These are phyloP conservation scores for Leptodermis oblonga DNA, from an alignment of 257 asterid genomes.

Conservation along the genomic window DNA sequence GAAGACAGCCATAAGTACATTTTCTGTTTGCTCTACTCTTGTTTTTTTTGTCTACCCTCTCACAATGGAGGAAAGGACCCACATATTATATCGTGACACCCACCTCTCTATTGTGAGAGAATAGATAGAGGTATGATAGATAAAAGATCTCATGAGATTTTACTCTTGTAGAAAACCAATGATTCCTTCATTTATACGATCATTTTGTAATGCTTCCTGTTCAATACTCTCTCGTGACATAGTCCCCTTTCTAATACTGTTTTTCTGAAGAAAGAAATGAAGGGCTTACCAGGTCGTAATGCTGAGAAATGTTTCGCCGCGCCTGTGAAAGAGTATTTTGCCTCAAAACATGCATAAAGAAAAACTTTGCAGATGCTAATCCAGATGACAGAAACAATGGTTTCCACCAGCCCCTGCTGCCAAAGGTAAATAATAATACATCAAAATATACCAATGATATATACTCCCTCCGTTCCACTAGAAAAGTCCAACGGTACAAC, in stretches of 20 bases:
- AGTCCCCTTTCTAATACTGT: too few relatives aligned
- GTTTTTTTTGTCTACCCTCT: too few relatives aligned
- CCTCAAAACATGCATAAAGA: slow-evolving; percentile 56
- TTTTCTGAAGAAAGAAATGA: neutral
- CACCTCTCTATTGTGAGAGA: neutral
- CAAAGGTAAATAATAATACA: neutral
- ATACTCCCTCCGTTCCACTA: too few relatives aligned
- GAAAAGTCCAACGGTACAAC: too few relatives aligned
- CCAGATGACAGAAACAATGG: slow-evolving; percentile 66
- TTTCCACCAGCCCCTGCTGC: slow-evolving; percentile 91
- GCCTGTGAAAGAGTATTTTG: slow-evolving; percentile 74
- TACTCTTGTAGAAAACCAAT: too few relatives aligned
- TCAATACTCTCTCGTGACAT: neutral
- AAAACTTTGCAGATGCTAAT: slow-evolving; percentile 68
- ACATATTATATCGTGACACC: neutral
- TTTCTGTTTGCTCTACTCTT: too few relatives aligned
- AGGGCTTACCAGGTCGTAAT: slow-evolving; percentile 66
- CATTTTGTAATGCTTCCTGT: neutral
- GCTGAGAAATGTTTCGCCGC: slow-evolving; percentile 72
- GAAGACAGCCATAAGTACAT: neutral
- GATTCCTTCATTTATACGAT: too few relatives aligned
- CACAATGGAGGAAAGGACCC: too few relatives aligned
- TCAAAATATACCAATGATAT: too few relatives aligned
- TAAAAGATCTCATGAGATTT: too few relatives aligned
- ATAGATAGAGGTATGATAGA: too few relatives aligned